A percentile compares a stretch with the other conserved stretches of the same genome.
phyloP scores from a whole-genome alignment of 2,329 filamentous ascomycete genomes.

The Conoideocrella luteorostrata region DNA sequence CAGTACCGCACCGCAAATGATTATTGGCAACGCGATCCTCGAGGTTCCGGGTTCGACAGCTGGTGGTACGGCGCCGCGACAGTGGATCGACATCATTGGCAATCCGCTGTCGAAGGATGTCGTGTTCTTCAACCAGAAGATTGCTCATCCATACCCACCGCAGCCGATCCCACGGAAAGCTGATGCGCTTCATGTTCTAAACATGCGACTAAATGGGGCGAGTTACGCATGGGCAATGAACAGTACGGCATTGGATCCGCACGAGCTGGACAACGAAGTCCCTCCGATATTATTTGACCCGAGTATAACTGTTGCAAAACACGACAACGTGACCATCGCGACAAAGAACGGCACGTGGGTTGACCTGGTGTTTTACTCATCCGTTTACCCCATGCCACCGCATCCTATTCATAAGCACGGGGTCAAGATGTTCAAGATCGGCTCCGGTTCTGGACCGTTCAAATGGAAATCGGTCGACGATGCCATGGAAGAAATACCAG shows the following conservation, averaged over 20 bases:
- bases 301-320: slow-evolving; percentile 2
- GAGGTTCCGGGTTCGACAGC: slow-evolving; percentile 17
- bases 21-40: slow-evolving; percentile 46
- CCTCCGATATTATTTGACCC: slow-evolving; percentile 44
- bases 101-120: slow-evolving; percentile 31
- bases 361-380: slow-evolving; percentile 45
- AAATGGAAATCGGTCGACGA: slow-evolving; percentile 47
- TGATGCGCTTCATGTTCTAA: slow-evolving; percentile 39
- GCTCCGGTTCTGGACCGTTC: slow-evolving; percentile 43
- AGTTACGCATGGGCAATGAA: slow-evolving; percentile 50
- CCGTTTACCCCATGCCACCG: slow-evolving; percentile 32
- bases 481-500: slow-evolving; percentile 38
- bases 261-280: slow-evolving; percentile 7
- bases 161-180: slow-evolving; percentile 33
- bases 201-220: slow-evolving; percentile 32
- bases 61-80: slow-evolving; percentile 18
- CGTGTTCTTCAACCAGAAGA: slow-evolving; percentile 35
- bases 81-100: slow-evolving; percentile 47
- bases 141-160: slow-evolving; percentile 41
- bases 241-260: slow-evolving; percentile 36
- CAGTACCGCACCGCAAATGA: slow-evolving; percentile 43
- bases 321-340: slow-evolving; percentile 41
- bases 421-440: slow-evolving; percentile 53
- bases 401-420: slow-evolving; percentile 62
- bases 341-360: slow-evolving; percentile 45